A percentile compares a stretch with the other conserved stretches of the same genome.
Evolutionary conservation across 2,329 filamentous ascomycete genomes (phyloP).

Genomic region (Hypoxylon sp.): DNA sequence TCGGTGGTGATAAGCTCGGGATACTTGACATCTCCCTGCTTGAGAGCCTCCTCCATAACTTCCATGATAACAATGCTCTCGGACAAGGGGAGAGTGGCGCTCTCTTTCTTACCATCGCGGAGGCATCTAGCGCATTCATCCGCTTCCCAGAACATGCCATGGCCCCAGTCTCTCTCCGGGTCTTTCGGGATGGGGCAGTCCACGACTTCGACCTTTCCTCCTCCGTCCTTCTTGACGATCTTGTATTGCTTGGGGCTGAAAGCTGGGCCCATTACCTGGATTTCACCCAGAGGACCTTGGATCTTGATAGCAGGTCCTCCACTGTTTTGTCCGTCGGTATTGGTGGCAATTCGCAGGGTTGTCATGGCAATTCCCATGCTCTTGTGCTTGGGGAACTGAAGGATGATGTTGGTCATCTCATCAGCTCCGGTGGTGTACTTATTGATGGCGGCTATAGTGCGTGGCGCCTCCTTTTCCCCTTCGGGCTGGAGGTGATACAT

Average conservation of each 20-base stretch:
- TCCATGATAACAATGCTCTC: slow-evolving; percentile 92
- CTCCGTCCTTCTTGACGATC: slow-evolving; percentile 67
- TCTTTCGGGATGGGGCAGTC: slow-evolving; percentile 67
- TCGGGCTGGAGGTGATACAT: slow-evolving; percentile 83
- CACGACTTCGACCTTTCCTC: slow-evolving; percentile 62
- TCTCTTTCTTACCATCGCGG: slow-evolving; percentile 81
- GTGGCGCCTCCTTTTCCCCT: slow-evolving; percentile 74
- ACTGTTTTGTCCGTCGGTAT: slow-evolving; percentile 70
- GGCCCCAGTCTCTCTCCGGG: slow-evolving; percentile 66
- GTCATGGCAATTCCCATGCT: slow-evolving; percentile 80
- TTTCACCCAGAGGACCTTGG: slow-evolving; percentile 83
- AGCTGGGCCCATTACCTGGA: slow-evolving; percentile 79
- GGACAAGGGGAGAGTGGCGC: slow-evolving; percentile 73
- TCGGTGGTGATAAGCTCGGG: slow-evolving; percentile 68
- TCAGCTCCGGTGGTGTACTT: slow-evolving; percentile 82
- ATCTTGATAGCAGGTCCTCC: slow-evolving; percentile 78
- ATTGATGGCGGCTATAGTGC: slow-evolving; percentile 75
- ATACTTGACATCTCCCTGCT: slow-evolving; percentile 65
- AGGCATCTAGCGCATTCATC: slow-evolving; percentile 82
- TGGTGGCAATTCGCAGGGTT: slow-evolving; percentile 69
- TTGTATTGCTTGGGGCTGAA: slow-evolving; percentile 76
- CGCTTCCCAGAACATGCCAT: slow-evolving; percentile 91
- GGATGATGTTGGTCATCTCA: slow-evolving; percentile 80
- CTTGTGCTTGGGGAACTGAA: slow-evolving; percentile 76
- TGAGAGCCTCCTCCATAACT: slow-evolving; percentile 67